Percentiles rank a stretch among this genome's conserved stretches.
These are phyloP conservation scores for Boletus subparvulus DNA, from an alignment of 768 basidiomycete species.

Conservation along the genomic window DNA sequence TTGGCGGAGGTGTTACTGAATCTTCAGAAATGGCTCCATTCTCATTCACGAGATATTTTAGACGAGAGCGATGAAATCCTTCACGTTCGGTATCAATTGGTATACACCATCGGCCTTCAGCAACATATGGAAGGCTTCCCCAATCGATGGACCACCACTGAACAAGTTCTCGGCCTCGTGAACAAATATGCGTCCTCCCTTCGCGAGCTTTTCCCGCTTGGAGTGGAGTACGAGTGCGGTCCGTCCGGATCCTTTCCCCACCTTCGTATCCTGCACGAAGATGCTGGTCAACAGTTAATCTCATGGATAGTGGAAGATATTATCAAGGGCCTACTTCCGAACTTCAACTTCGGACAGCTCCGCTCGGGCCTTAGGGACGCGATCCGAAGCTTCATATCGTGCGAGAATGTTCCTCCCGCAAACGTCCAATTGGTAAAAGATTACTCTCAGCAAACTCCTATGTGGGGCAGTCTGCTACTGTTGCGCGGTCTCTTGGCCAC, in stretches of 20 bases:
- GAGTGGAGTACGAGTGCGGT: constrained; percentile 19
- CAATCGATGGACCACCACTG: constrained; percentile 35
- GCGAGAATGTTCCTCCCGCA: neutral
- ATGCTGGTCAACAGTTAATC: constrained; percentile 15
- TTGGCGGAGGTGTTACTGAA: constrained; percentile 24
- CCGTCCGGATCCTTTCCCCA: constrained; percentile 22
- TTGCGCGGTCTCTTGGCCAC: constrained; percentile 36
- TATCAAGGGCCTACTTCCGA: constrained; percentile 13
- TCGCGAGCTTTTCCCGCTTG: neutral
- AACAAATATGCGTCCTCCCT: constrained; percentile 14
- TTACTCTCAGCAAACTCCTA: neutral
- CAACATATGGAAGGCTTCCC: constrained; percentile 29
- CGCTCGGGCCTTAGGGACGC: neutral
- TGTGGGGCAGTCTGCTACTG: constrained; percentile 29
- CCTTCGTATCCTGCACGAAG: constrained; percentile 20
- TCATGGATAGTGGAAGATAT: constrained; percentile 15
- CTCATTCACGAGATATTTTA: constrained; percentile 26
- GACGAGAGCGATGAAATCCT: constrained; percentile 35
- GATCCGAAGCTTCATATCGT: constrained; percentile 25
- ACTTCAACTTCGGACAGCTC: constrained; percentile 17
- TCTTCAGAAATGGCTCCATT: constrained; percentile 28
- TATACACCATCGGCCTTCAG: constrained; percentile 36
- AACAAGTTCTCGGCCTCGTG: constrained; percentile 33
- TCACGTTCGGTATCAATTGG: constrained; percentile 37
- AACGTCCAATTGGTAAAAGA: constrained; percentile 6